Evolutionary conservation across 148 eudicot species (phyloP), one percentile per base, ranked within the genome.

Genomic region (Silene conica): DNA sequence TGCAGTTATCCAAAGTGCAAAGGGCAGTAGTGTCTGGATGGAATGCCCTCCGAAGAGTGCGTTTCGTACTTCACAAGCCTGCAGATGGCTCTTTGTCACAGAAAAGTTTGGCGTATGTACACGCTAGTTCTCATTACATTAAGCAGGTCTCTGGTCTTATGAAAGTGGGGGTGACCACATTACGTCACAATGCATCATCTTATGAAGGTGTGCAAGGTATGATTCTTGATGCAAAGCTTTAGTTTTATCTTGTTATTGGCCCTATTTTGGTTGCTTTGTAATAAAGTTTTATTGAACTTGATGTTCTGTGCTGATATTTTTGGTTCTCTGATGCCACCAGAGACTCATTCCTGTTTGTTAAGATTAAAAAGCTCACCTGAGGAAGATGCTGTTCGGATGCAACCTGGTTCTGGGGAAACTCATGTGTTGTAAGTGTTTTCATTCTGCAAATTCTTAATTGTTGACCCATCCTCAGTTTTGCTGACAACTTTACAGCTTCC

Each of bases 341-440:
- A 94, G 79, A 83, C 86, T 66, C 87, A 94, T 80, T 82, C 87
- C 58, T 91, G 96, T 79, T 69, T 88, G 67, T 72, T 91, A 72
- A 82, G 98, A 76, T 80, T 94, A 45, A 94, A 94, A 80, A 94
- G 98, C 73, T 88, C 88, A 57, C 87, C 89, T 65, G 96, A 91
- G 79, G 98, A 86, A 74, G 93, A 89, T 74, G 82, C 89, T 66
- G 77, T 89, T 8, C 82, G 86, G 73, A 86, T 94, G 98, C 98
- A 89, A 73, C 93, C 96, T 41, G 97, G 98, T 72, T 89, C 97
- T 60, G 90, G 92, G 63, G 98, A 94, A 85, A 87, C 93, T 60
- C 98, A 89, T 70, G 80, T 91, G 26, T 94, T 94, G 98, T 91
- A 94, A 61, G 93, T 81, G 41, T 79, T 73, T 63, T 61, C 62